These are phyloP conservation scores for Uronychia setigera DNA, from an alignment of 73 alveolate genomes.

Conservation along the genomic window DNA sequence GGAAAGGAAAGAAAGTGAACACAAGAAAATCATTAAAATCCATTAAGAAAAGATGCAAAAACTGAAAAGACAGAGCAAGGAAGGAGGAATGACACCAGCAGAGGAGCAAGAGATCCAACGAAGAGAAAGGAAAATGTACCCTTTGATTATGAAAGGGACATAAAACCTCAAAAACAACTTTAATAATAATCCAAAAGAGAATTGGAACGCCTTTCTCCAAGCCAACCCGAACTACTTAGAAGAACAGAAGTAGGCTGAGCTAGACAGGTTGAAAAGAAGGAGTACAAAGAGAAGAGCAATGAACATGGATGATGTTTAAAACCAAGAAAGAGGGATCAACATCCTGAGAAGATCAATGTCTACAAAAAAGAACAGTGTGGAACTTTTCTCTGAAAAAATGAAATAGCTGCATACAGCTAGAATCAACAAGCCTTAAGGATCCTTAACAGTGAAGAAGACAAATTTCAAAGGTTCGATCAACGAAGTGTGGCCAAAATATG, in stretches of 20 bases:
- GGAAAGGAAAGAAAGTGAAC: not conserved
- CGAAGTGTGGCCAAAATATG: constrained; percentile 8
- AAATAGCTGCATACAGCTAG: not conserved
- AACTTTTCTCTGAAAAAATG: not conserved
- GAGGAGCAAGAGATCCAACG: not conserved
- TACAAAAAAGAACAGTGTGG: not conserved
- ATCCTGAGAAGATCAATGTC: not conserved
- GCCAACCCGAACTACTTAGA: no score
- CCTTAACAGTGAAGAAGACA: not conserved
- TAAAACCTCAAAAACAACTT: not conserved
- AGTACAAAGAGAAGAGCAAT: not conserved
- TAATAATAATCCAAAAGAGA: not conserved
- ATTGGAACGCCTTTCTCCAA: not conserved
- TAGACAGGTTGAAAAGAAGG: not conserved
- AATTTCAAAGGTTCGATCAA: constrained; percentile 4
- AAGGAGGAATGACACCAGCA: not conserved
- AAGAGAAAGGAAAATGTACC: no score
- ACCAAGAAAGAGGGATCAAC: not conserved
- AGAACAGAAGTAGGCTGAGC: no score
- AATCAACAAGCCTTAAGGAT: not conserved
- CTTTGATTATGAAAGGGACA: not conserved
- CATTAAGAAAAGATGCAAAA: not conserved
- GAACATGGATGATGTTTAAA: not conserved
- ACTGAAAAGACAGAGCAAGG: not conserved
- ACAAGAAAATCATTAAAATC: not conserved